Evolutionary conservation across 2,329 filamentous ascomycete genomes (phyloP).

Genomic region (Trichoderma polysporum): DNA sequence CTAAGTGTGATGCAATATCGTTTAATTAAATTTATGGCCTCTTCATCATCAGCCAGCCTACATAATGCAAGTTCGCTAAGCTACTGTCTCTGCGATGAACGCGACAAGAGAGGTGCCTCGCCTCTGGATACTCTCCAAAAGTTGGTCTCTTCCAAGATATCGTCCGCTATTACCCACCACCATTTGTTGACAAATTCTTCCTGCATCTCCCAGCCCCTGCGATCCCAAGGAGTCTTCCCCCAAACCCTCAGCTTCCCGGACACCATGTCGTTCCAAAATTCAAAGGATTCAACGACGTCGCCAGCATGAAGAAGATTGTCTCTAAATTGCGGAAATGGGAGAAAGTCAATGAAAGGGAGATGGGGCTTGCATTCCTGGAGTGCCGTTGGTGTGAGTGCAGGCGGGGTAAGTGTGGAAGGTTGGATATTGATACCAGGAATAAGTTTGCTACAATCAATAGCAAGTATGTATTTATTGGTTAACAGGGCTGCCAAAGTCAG

Average conservation of each 20-base stretch:
- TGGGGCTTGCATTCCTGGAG: background rate
- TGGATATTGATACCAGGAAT: background rate
- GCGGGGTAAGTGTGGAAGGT: background rate
- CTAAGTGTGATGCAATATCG: too few relatives aligned
- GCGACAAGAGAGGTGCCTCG: background rate
- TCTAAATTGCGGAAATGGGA: background rate
- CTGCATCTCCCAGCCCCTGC: conserved; percentile 7
- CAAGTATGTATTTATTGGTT: conserved; percentile 7
- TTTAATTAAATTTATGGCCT: too few relatives aligned
- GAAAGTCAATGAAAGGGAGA: background rate
- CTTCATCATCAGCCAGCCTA: too few relatives aligned
- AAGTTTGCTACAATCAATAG: background rate
- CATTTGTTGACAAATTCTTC: background rate
- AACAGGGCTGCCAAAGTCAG: background rate
- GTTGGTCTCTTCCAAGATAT: conserved; percentile 6
- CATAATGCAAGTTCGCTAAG: too few relatives aligned
- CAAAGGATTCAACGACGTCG: background rate
- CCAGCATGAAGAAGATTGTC: background rate
- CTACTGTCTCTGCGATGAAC: background rate
- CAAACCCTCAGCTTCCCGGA: background rate
- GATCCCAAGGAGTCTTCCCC: conserved; percentile 9
- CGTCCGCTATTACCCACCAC: background rate
- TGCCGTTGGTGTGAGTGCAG: background rate
- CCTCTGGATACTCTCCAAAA: conserved; percentile 10
- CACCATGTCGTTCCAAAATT: background rate